Base-by-base conservation (phyloP, 2,329 filamentous ascomycete species). In the Stachybotrys echinatus region DNA sequence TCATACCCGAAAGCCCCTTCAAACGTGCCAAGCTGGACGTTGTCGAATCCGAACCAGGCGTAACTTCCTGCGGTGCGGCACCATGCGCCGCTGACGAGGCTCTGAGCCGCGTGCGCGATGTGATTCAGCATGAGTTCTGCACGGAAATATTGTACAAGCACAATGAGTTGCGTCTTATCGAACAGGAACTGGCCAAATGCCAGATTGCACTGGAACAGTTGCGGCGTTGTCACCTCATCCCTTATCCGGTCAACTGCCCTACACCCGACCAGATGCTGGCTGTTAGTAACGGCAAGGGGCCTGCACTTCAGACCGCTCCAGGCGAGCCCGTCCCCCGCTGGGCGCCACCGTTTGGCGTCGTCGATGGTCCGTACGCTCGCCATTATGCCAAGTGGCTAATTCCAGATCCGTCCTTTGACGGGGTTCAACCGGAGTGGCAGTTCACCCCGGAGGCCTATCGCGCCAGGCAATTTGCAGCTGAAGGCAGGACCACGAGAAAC, bases 371-470 rank as follows among this genome's bases (percentile, higher is more conserved):
- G 3, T 97, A 97, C 70, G 86, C 91, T 53, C 85, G 91, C 58
- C 94, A 97, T 72, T 96, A 96, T 70, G 85, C 90, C 65, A 90
- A 89, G 75, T 99, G 94, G 94, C 82, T 99, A 58, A 85, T 97
- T 52, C 89, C 88, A 47, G 91, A 96, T 68, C 81, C 88, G 50
- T 82, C 82, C 45, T 97, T 97, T 68, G 92, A 96, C 66, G 88
- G 87, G 51, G 65, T 77, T 38, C 70, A 77, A 52, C 73, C 74
- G 42, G 73, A 78, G 57, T 67, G 69, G 60, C 69, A 72, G 50
- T 68, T 69, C 27, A 66, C 68, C 45, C 55, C 66, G 51, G 74
- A 76, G 52, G 61, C 65, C 47, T 63, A 67, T 38, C 70, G 71
- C 50, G 67, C 69, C 53, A 76, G 79, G 48, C 68, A 65, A 50